Base-by-base conservation (phyloP, 2,329 filamentous ascomycete genomes). In the Kalaharituber pfeilii region DNA sequence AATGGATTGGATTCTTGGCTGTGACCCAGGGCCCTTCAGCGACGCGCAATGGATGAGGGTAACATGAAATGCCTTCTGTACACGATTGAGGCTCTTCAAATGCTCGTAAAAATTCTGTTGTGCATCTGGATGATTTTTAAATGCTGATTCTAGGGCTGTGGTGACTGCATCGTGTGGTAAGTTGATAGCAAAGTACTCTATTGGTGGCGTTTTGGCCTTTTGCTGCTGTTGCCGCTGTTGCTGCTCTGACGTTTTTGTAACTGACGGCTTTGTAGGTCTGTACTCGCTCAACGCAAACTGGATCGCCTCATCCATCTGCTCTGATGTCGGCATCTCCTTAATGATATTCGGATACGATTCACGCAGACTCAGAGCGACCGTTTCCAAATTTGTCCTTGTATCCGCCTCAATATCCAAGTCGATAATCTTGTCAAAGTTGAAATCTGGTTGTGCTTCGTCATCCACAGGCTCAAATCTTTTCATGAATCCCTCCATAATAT, bases 401-500 rank as follows among this genome's bases (percentile, higher is more conserved):
- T 79, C 79, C 1, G 75, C 75, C 2, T 78, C 72, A 5, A 87
- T 82, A 62, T 96, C 82, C 0, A 98, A 76, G 61, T 94, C 77
- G 64, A 98, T 93, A 44, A 94, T 73, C 2, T 79, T 71, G 64
- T 95, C 86, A 63, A 98, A 98, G 5, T 76, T 75, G 59, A 81
- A 74, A 65, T 98, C 91, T 0, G 91, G 88, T n/a, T 70, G 67
- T 6, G 70, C 70, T 18, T 79, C 74, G 0, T 75, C 70, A 60
- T 88, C 77, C 56, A 87, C 74, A 20, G 82, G 77, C 69, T 98
- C 84, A 66, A 94, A 96, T 30, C 91, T 80, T 11, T 77, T 69
- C 60, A 98, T 74, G 69, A 98, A 98, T 2, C 86, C 86, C 62
- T 95, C 85, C 91, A 98, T 96, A 62, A 98, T 94, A 4, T 79